Evolutionary conservation across 306 rosid species (phyloP), one percentile per base, ranked within the genome.

Genomic region (Cucumis cinereus): DNA sequence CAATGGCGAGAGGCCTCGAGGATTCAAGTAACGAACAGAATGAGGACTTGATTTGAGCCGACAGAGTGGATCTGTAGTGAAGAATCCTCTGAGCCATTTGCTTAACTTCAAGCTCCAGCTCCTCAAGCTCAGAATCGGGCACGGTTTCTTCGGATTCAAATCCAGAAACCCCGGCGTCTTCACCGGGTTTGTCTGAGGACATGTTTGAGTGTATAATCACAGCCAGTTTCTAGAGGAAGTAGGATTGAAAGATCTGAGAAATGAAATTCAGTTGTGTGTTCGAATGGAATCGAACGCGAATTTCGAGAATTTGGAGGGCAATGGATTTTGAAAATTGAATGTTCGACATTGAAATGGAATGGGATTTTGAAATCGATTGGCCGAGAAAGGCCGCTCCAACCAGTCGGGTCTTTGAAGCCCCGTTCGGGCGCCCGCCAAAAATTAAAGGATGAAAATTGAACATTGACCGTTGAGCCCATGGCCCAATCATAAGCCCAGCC

Each of bases 41-140:
- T 1, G 88, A 78, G 81, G 79, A 73, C 78, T 84, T 89, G 71
- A 94, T 83, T 79, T 88, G 91, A 41, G 86, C 88, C n/a, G 90
- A 88, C 7, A 94, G 78, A 77, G 84, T 83, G 24, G 83, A n/a
- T 33, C 98, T 85, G 83, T 78, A 82, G 8, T 86, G 88, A 11
- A 79, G 81, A 82, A 94, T 80, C 84, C 80, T 90, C 11, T 86
- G 82, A 19, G 96, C 86, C 89, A 88, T 86, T 81, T 80, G 82
- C 41, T 81, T 72, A 19, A 91, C 85, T 43, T 91, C 89, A 28
- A 71, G 61, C 79, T 90, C 96, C 80, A 93, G 75, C 50, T 28
- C 74, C 76, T 84, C 91, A 77, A 85, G 35, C 58, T 85, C 91
- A 4, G 62, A 20, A 16, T 78, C 81, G 36, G 79, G 50, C 73